Conservation (phyloP, 1,139 yeast genomes). For the Sugiyamaella xylanicola region DNA sequence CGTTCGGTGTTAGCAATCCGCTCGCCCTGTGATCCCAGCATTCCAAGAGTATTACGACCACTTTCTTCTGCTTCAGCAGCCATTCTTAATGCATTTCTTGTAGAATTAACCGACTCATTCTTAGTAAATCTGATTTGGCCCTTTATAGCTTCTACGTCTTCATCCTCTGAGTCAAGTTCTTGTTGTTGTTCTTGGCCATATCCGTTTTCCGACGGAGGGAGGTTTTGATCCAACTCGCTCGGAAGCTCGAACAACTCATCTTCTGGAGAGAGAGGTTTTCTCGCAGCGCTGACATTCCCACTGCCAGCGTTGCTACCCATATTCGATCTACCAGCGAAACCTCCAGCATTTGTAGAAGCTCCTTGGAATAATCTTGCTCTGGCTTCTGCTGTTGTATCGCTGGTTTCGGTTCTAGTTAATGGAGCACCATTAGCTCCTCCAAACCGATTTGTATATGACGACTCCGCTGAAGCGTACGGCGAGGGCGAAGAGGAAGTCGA, state of each 20-base stretch:
- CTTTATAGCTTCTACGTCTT: constrained; percentile 86
- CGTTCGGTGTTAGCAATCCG: constrained; percentile 77
- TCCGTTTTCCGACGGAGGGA: constrained; percentile 22
- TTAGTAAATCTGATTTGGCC: constrained; percentile 83
- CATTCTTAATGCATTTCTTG: constrained; percentile 82
- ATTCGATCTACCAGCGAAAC: constrained; percentile 19
- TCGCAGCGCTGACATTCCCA: constrained; percentile 13
- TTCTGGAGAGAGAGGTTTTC: constrained; percentile 15
- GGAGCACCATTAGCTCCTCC: constrained; percentile 23
- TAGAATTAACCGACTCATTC: constrained; percentile 82
- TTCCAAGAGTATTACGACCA: constrained; percentile 86
- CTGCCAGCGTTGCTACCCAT: constrained; percentile 19
- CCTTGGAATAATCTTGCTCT: constrained; percentile 39
- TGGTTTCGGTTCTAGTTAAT: constrained; percentile 30
- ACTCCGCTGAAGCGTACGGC: constrained; percentile 37
- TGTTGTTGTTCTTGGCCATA: constrained; percentile 46
- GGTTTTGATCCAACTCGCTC: constrained; percentile 22
- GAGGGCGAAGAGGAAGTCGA: constrained; percentile 21
- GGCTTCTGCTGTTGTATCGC: constrained; percentile 29
- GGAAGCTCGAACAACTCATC: constrained; percentile 27
- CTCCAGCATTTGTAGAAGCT: constrained; percentile 24
- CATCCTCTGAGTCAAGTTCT: constrained; percentile 57
- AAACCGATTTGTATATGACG: constrained; percentile 32
- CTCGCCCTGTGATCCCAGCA: constrained; percentile 91
- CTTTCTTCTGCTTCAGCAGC: constrained; percentile 92